Base-by-base conservation (phyloP, 2,329 filamentous ascomycete genomes). In the Cladosporium sp. region DNA sequence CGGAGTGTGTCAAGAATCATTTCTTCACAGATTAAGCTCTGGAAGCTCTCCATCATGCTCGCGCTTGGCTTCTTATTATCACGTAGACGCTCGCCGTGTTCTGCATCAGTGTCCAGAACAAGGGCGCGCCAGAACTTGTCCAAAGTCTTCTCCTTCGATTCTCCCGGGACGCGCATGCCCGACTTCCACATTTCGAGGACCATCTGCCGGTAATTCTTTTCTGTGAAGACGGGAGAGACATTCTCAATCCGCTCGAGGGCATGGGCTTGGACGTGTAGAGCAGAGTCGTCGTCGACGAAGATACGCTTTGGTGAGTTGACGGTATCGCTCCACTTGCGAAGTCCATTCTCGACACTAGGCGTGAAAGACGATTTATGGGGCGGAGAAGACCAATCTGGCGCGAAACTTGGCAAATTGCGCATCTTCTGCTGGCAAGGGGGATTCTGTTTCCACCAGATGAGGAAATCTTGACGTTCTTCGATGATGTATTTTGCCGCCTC, bases 251-350 rank as follows among this genome's bases (percentile, higher is more conserved):
- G 32, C 5, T 58, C 56, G 20, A 58, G 19, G 5, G 50, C 56
- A 19, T 58, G 49, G 10, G 56, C 56, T 25, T 58, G 56, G 20
- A 58, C 56, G 50, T 58, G 56, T 3, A 58, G 50, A 3, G 22
- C 22, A 12, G 28, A 28, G 13, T 47, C 44, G 4, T 48, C 20
- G 17, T 58, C 56, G n/a, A 58, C 34, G 34, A 22, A 54, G 9
- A 58, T 58, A 24, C 56, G 56, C 24, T 55, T 54, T 13, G 25
- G 34, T 3, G 50, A 40, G 10, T n/a, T 25, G 42, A 58, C 17
- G 13, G 32, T 28, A 8, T 58, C 40, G 32, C 24, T 55, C 56
- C 56, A 58, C 20, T 3, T 12, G 12, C 56, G 56, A 17, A 58
- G 22, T 10, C 40, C 34, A 17, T 53, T 53, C 3, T 48, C 36